Conservation (phyloP, 192 early-diverging fungal genomes). For the Dimargaris xerosporica region DNA sequence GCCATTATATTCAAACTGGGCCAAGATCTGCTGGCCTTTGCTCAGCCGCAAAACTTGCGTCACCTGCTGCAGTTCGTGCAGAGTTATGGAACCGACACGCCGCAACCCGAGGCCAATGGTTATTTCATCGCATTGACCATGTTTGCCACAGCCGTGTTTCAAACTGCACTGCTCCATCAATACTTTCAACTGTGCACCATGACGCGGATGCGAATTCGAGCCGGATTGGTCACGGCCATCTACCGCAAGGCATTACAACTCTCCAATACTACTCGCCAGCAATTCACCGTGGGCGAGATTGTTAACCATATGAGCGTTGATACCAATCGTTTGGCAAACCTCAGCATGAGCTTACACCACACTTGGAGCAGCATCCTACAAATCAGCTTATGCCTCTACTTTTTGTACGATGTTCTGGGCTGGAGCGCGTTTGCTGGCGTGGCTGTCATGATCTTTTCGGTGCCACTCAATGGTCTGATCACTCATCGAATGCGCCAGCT, state of each 20-base stretch:
- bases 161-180: conserved; percentile 75
- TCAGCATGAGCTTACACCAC: conserved; percentile 56
- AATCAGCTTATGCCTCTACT: conserved; percentile 52
- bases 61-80: conserved; percentile 52
- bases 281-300: conserved; percentile 66
- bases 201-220: conserved; percentile 56
- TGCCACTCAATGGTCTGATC: conserved; percentile 61
- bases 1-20: conserved; percentile 62
- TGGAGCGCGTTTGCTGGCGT: conserved; percentile 75
- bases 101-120: conserved; percentile 52
- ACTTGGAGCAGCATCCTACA: conserved; percentile 63
- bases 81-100: conserved; percentile 35
- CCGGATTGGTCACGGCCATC: conserved; percentile 63
- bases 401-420: conserved; percentile 70
- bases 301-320: conserved; percentile 51
- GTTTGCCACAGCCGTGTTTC: conserved; percentile 52
- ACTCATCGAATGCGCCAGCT: conserved; percentile 46
- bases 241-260: conserved; percentile 73
- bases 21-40: conserved; percentile 63
- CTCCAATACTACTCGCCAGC: conserved; percentile 61
- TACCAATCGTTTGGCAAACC: conserved; percentile 39
- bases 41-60: conserved; percentile 61
- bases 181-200: conserved; percentile 75
- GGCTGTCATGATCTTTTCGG: conserved; percentile 55
- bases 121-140: conserved; percentile 67